Percentiles rank a stretch among this genome's conserved stretches.
Conservation (phyloP, 345 rosid genomes). For the Kandelia obovata region DNA sequence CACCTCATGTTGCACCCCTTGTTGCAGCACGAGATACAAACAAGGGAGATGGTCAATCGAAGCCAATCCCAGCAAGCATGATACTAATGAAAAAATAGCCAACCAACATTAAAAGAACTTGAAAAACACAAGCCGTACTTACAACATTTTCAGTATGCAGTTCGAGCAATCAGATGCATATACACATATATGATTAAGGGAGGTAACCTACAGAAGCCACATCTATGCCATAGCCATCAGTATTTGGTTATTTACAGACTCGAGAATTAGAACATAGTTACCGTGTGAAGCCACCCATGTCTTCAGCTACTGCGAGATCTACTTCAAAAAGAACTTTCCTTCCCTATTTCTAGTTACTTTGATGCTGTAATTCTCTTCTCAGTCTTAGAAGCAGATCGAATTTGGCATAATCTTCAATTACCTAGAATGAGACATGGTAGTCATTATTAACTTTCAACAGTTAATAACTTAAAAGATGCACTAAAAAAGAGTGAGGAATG, state of each 20-base stretch:
- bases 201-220: background rate
- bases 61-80: background rate
- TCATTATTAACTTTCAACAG: background rate
- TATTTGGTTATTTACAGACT: background rate
- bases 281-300: background rate
- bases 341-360: conserved; percentile 7
- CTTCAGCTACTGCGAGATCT: background rate
- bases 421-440: background rate
- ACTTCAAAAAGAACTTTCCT: conserved; percentile 7
- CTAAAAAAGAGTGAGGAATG: background rate
- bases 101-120: background rate
- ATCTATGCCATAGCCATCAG: background rate
- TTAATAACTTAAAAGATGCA: background rate
- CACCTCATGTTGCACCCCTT: too few relatives aligned
- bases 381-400: conserved; percentile 14
- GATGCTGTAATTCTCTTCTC: background rate
- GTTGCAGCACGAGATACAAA: too few relatives aligned
- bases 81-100: background rate
- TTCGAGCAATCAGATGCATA: background rate
- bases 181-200: background rate
- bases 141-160: background rate
- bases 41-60: background rate
- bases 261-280: background rate
- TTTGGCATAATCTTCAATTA: conserved; percentile 12
- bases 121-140: background rate